Evolutionary conservation across 2,329 filamentous ascomycete genomes (phyloP), one percentile per base, ranked within the genome.

Genomic region (Hymenoscyphus occultus): DNA sequence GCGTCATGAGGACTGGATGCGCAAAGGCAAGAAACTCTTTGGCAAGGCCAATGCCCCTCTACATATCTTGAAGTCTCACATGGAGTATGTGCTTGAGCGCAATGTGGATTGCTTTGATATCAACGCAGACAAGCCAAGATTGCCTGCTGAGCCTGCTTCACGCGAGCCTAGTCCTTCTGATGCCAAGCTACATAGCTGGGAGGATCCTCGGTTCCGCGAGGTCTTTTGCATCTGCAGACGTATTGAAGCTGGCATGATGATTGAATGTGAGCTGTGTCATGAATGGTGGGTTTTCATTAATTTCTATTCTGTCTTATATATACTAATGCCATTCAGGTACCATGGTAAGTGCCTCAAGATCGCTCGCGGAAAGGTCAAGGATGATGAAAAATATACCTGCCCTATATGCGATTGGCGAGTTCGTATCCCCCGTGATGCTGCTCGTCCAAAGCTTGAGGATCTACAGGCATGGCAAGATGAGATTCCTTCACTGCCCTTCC

Each of bases 311-410:
- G 14, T 45, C 22, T 51, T 51, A 9, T 51, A 35, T 40, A 35
- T 54, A 14, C 68, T 72, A 69, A 73, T 51, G 1, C 22, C 45
- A 10, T 32, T 9, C 67, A 93, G 90, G 91, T 99, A 99, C 75
- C 95, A 99, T 74, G 94, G 95, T 66, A 98, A 97, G 77, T 99
- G 95, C 73, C 83, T 99, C 45, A 99, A 99, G 80, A 97, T 99
- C 74, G 95, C 95, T 2, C 87, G 95, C 60, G 95, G 95, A 61
- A 99, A 98, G 76, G 92, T 99, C 72, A 98, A 98, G 79, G 95
- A 98, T 75, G 94, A 97, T 68, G 95, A 98, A 75, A 97, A 96
- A 76, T 99, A 97, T 76, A 98, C 94, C 1, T 99, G 95, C 74
- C 95, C 95, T 0, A 96, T 99, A 68, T 99, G 95, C 76, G 95